Base-by-base conservation (phyloP, 129 eudicot species). In the Tagetes patula region DNA sequence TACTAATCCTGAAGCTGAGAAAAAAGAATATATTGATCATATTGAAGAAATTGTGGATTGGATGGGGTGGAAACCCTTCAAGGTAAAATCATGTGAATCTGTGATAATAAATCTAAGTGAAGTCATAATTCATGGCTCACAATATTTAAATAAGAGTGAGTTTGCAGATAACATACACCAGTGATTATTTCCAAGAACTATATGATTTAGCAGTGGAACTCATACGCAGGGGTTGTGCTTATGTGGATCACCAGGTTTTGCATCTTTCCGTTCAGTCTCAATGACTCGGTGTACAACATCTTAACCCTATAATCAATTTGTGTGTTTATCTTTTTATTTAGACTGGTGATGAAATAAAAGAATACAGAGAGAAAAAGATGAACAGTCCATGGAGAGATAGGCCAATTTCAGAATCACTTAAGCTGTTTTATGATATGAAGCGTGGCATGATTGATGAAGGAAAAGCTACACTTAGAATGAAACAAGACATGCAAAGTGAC, bases 31-130 rank as follows among this genome's bases (percentile, higher is more conserved):
- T 66, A 90, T 94, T 2, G 97, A 94, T 80, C 99, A 95, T 80
- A 95, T 95, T 47, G 81, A 90, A 85, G 99, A 95, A 66, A 90
- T 95, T 46, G 97, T 95, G 3, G 69, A 73, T 6, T 95, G 99
- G 99, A 95, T 90, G 97, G 99, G 99, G 37, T 95, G 99, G 99
- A 82, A 88, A 70, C 99, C 99, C 8, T 83, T 62, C 54, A 90
- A 95, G 97, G 99, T 95, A 86, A 41, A 37, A 27, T 39, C 37
- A 5, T 20, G 27, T 20, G 27, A 20, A 20, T 20, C 27, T 43
- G 48, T 43, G 10, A 36, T 32, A 20, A 13, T 7, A 46, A n/a
- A 10, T 9, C n/a, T 34, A 34, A 37, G n/a, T 60, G 36, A 53
- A 50, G 4, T 43, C 71, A 36, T 9, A 50, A 20, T 58, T 41